Conservation (phyloP, 2,329 filamentous ascomycete genomes). For the Botrytis hyacinthi region DNA sequence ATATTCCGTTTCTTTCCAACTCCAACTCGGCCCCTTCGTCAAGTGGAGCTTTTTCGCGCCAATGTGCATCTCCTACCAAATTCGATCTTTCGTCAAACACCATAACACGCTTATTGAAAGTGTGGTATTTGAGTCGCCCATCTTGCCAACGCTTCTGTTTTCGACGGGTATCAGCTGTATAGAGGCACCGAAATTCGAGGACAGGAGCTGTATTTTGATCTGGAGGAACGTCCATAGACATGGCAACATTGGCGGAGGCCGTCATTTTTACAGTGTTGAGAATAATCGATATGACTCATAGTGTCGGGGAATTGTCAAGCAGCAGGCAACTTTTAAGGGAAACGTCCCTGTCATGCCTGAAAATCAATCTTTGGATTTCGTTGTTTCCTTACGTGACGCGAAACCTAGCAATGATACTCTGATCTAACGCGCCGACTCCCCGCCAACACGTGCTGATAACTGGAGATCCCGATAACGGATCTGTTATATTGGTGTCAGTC, state of each 20-base stretch:
- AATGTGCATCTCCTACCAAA: conserved; percentile 82
- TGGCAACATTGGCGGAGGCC: conserved; percentile 21
- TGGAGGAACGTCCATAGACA: conserved; percentile 30
- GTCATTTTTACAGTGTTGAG: conserved; percentile 21
- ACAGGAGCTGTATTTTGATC: conserved; percentile 65
- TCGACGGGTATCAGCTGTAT: conserved; percentile 77
- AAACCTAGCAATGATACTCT: not conserved
- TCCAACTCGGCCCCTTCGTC: conserved; percentile 79
- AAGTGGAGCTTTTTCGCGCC: conserved; percentile 66
- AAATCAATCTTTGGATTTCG: not conserved
- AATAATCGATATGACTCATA: conserved; percentile 22
- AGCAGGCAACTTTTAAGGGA: not conserved
- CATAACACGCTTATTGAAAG: conserved; percentile 89
- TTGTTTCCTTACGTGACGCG: conserved; percentile 2
- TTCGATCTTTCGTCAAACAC: conserved; percentile 80
- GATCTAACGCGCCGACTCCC: conserved; percentile 12
- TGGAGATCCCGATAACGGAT: not conserved
- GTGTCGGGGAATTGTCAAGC: not conserved
- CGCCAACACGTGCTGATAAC: conserved; percentile 12
- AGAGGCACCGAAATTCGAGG: conserved; percentile 80
- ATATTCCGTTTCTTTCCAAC: conserved; percentile 69
- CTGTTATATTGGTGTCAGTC: not conserved
- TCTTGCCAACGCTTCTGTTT: conserved; percentile 95
- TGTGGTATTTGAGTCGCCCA: conserved; percentile 82
- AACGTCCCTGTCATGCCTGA: not conserved